These are phyloP conservation scores for Rhinocladiella mackenziei DNA, from an alignment of 2,329 filamentous ascomycete genomes.

Conservation along the genomic window DNA sequence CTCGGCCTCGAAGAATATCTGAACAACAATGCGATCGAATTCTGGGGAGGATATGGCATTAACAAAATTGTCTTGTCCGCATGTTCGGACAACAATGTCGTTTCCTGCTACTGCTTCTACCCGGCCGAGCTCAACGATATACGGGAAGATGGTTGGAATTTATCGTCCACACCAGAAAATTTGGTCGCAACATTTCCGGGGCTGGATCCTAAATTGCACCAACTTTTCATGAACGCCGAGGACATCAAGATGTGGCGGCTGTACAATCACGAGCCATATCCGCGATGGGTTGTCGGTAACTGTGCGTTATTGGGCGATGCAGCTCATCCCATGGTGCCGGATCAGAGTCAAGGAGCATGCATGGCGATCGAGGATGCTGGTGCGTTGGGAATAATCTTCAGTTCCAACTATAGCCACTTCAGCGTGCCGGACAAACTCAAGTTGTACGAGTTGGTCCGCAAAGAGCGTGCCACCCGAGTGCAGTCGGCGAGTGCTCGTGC, in stretches of 20 bases:
- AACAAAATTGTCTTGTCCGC: conserved; percentile 42
- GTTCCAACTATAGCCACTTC: conserved; percentile 22
- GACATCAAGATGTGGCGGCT: conserved; percentile 26
- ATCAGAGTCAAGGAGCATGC: conserved; percentile 37
- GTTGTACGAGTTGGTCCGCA: conserved; percentile 33
- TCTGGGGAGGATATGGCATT: conserved; percentile 38
- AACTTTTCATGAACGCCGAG: conserved; percentile 17
- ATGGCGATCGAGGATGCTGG: conserved; percentile 43
- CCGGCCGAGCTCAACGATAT: conserved; percentile 26
- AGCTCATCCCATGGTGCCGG: conserved; percentile 36
- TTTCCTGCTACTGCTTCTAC: conserved; percentile 42
- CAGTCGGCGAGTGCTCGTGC: conserved; percentile 31
- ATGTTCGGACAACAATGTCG: conserved; percentile 37
- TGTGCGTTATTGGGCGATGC: conserved; percentile 34
- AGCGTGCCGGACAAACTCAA: conserved; percentile 27
- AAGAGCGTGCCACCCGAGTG: conserved; percentile 32
- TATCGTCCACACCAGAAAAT: conserved; percentile 12
- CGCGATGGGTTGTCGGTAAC: conserved; percentile 31
- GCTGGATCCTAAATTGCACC: conserved; percentile 15
- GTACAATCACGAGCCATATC: conserved; percentile 23
- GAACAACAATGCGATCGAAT: conserved; percentile 34
- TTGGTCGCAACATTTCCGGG: conserved; percentile 20
- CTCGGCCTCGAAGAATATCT: no score
- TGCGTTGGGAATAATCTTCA: conserved; percentile 38
- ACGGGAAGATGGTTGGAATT: conserved; percentile 26